Evolutionary conservation across 257 asterid species (phyloP), one percentile per base, ranked within the genome.

Genomic region (Fraxinus americana): DNA sequence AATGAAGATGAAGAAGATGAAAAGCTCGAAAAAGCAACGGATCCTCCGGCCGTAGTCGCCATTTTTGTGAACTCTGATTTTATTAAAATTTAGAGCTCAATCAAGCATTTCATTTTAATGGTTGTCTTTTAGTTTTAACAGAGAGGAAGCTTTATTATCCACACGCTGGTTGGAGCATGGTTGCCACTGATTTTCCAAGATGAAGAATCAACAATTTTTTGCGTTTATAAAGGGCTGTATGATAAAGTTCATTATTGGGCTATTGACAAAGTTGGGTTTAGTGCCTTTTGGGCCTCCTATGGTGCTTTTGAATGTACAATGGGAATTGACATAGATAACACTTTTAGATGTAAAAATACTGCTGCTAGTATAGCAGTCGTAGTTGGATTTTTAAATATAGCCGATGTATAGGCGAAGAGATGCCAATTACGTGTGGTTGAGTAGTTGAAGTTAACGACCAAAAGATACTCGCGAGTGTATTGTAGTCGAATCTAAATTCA

Each of bases 21-120:
- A 25, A 81, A 87, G 75, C 85, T 85, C 19, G 76, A 87, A 75
- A 82, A 48, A 69, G 86, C 87, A 41, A 87, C 30, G 65, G 89
- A 79, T 50, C 87, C 82, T 81, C 87, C 86, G 38, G 86, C 63
- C 73, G 85, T 21, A 23, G 89, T 43, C 87, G 89, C 86, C 89
- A 85, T 87, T 81, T 75, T n/a, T 67, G 0, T 39, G 78, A 25
- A 17, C 4, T 63, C 35, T 27, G 19, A 63, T 63, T 63, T 13
- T 27, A 63, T 63, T 27, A 63, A 63, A 63, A 63, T 3, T 63
- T 4, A 23, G 69, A 23, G 36, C 36, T 63, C 69, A 63, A 74
- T 45, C 65, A 54, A 79, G 57, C 39, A n/a, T 13, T 78, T 59
- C 32, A 34, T 23, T 73, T 54, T 23, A 45, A 52, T 63, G 75